Base-by-base conservation (phyloP, 331 rosid species). In the Erythrophleum ivorense region DNA sequence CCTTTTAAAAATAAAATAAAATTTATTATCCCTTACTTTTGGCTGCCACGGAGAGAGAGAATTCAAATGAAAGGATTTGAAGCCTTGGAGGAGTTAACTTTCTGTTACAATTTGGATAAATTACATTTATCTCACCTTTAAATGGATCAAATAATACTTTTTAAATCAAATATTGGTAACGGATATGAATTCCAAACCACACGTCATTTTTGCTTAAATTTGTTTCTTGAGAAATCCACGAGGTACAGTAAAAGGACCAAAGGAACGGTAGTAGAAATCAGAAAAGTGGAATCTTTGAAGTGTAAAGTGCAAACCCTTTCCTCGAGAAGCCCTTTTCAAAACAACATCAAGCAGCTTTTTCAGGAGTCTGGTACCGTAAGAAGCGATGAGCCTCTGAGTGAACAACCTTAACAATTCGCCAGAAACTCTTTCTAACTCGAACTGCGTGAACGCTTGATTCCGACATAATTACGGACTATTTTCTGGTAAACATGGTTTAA, bases 201-300 rank as follows among this genome's bases (percentile, higher is more conserved):
- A 19, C 13, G 34, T 7, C 2, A 58, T 19, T 21, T 58, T 19
- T 58, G 64, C 13, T 58, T 58, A 8, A 19, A 8, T 58, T 54
- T n/a, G 34, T 19, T 58, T 19, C 29, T 7, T 21, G 86, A 52
- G 80, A 88, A 87, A 83, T 90, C 86, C 82, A 58, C 57, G 60
- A 83, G 81, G 82, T 77, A 81, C 78, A 73, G 85, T 82, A 79
- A 83, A 75, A 84, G 84, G 93, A 91, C 89, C 84, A 86, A 76
- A 85, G 87, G 82, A 88, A 90, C 80, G 78, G 80, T 48, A 60
- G 81, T 87, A 70, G 80, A 66, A 12, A 80, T 49, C 71, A 83
- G 88, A 85, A 91, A 84, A 80, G 78, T 81, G 89, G 96, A 91
- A 89, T 89, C 92, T 84, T 89, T 83, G 68, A 62, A 72, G 85